Conservation (phyloP, 2,329 filamentous ascomycete genomes). For the Parastagonospora avenae region DNA sequence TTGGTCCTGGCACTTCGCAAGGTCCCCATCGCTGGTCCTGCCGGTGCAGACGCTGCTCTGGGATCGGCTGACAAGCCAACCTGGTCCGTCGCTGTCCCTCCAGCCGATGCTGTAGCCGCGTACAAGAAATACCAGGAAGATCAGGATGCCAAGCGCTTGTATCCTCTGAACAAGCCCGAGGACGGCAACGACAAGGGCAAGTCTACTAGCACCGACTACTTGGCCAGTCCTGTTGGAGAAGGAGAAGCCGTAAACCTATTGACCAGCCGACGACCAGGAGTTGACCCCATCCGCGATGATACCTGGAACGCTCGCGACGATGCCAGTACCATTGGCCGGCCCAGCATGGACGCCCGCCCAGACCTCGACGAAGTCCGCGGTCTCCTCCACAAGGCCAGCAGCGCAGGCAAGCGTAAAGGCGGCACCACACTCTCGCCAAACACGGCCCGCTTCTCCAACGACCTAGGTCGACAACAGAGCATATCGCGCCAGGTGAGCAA, state of each 20-base stretch:
- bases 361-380: slow-evolving; percentile 55
- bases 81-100: slow-evolving; percentile 78
- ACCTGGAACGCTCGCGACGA: slow-evolving; percentile 51
- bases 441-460: slow-evolving; percentile 17
- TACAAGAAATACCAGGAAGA: slow-evolving; percentile 55
- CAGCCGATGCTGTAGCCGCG: slow-evolving; percentile 68
- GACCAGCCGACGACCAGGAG: slow-evolving; percentile 50
- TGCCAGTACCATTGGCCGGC: slow-evolving; percentile 44
- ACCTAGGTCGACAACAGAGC: background rate
- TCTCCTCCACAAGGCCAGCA: slow-evolving; percentile 52
- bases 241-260: slow-evolving; percentile 51
- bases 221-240: slow-evolving; percentile 39
- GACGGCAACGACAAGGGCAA: slow-evolving; percentile 33
- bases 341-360: slow-evolving; percentile 49
- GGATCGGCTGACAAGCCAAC: slow-evolving; percentile 71
- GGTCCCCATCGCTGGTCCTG: slow-evolving; percentile 83
- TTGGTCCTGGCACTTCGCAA: slow-evolving; percentile 83
- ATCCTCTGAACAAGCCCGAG: slow-evolving; percentile 55
- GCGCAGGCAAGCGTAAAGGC: slow-evolving; percentile 50
- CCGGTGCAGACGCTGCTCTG: slow-evolving; percentile 69
- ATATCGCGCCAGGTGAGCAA: slow-evolving; percentile 18
- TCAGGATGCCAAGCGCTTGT: slow-evolving; percentile 69
- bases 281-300: slow-evolving; percentile 52
- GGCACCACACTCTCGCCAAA: slow-evolving; percentile 32
- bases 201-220: slow-evolving; percentile 42